These are phyloP conservation scores for Cryptosporidium baileyi DNA, from an alignment of 169 alveolate genomes.

Conservation along the genomic window DNA sequence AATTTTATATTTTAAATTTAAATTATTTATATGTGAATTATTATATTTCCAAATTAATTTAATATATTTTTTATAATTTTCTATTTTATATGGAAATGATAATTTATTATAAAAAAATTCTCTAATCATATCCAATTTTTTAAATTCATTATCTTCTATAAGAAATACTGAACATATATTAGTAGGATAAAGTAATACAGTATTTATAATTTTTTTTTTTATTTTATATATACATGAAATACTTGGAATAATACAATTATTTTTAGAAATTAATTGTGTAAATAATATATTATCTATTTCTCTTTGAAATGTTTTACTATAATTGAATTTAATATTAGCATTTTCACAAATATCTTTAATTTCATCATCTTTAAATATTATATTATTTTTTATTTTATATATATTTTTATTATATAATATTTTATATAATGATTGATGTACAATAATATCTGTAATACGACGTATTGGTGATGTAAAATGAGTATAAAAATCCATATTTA, in stretches of 20 bases:
- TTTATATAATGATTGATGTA: slow-evolving; percentile 84
- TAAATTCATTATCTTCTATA: background rate
- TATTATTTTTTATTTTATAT: background rate
- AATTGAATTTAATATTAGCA: background rate
- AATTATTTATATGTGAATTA: background rate
- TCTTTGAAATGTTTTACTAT: slow-evolving; percentile 18
- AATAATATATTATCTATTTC: slow-evolving; percentile 2
- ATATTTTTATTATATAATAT: slow-evolving; percentile 72
- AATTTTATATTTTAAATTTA: background rate
- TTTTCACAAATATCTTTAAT: background rate
- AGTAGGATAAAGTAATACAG: slow-evolving; percentile 14
- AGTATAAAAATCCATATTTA: slow-evolving; percentile 84
- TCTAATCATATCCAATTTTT: background rate
- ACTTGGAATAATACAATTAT: background rate
- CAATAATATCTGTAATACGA: slow-evolving; percentile 87
- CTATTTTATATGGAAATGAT: background rate
- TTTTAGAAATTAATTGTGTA: background rate
- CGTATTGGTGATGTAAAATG: slow-evolving; percentile 90
- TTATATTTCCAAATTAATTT: background rate
- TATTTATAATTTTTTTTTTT: background rate
- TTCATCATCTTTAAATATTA: background rate
- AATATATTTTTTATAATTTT: background rate
- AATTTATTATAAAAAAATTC: background rate
- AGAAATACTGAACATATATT: background rate
- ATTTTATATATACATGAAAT: slow-evolving; percentile 1